A percentile compares a stretch with the other conserved stretches of the same genome.
Evolutionary conservation across 495 filamentous ascomycete genomes (phyloP).

Genomic region (Lindgomyces ingoldianus): DNA sequence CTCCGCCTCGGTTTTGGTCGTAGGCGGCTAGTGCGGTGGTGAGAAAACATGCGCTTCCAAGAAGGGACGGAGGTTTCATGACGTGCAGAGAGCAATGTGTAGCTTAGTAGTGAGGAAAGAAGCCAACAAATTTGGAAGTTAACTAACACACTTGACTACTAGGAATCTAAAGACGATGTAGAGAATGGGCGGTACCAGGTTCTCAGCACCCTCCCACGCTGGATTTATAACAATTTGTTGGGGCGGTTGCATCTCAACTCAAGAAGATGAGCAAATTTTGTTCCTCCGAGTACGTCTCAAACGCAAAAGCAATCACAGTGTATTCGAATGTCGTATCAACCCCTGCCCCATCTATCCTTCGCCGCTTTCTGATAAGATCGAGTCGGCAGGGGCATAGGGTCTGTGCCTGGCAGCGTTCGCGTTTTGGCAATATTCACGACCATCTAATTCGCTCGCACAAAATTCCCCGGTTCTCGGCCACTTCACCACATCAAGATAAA

Average conservation of each 20-base stretch:
- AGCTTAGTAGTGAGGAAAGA: neutral
- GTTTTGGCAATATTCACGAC: neutral
- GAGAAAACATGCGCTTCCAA: neutral
- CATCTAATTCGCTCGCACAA: neutral
- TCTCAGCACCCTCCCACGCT: neutral
- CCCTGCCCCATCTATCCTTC: neutral
- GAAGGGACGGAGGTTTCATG: constrained; percentile 18
- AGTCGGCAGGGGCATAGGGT: neutral
- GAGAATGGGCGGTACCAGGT: neutral
- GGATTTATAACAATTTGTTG: neutral
- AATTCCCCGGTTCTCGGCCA: neutral
- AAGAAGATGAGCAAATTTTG: neutral
- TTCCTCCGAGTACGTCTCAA: neutral
- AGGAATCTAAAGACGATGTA: neutral
- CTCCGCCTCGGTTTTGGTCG: constrained; percentile 19
- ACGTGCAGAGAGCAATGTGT: neutral
- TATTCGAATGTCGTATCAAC: neutral
- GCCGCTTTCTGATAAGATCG: neutral
- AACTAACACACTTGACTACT: neutral
- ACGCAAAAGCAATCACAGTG: neutral
- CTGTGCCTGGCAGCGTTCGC: neutral
- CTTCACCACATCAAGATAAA: neutral
- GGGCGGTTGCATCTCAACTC: neutral
- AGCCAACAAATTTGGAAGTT: neutral
- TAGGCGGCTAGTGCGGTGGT: constrained; percentile 11